A percentile compares a stretch with the other conserved stretches of the same genome.
These are phyloP conservation scores for Acanthamoeba lenticulata DNA, from an alignment of 208 protist species.

Conservation along the genomic window DNA sequence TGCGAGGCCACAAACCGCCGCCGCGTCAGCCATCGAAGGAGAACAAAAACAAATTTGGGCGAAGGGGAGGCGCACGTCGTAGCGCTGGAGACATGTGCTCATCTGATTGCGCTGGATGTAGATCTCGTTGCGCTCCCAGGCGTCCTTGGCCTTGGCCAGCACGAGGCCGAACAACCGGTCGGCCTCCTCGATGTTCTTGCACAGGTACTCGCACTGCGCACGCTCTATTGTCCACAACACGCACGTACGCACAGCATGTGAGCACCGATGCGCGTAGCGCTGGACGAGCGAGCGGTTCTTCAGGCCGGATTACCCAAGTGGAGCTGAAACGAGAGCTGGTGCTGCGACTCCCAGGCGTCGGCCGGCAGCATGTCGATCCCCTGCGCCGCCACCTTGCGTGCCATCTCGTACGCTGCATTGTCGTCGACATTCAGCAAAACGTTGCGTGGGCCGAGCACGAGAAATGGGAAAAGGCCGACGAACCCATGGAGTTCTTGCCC, in stretches of 20 bases:
- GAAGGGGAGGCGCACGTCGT: neutral
- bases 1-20: too few species aligned
- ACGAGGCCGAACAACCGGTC: neutral
- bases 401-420: slow-evolving; percentile 26
- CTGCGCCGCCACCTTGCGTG: neutral
- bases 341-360: neutral
- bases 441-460: neutral
- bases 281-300: neutral
- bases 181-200: slow-evolving; percentile 34
- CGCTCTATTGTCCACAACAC: too few species aligned
- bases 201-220: slow-evolving; percentile 60
- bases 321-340: slow-evolving; percentile 31
- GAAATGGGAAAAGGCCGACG: neutral
- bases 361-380: neutral
- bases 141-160: neutral
- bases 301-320: neutral
- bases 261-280: too few species aligned
- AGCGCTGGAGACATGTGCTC: neutral
- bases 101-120: slow-evolving; percentile 56
- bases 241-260: too few species aligned
- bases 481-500: slow-evolving; percentile 51
- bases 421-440: neutral
- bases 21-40: neutral
- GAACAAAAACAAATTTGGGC: neutral
- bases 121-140: slow-evolving; percentile 40